Conservation (phyloP, 2,329 filamentous ascomycete genomes). For the Hirsutella thompsonii region DNA sequence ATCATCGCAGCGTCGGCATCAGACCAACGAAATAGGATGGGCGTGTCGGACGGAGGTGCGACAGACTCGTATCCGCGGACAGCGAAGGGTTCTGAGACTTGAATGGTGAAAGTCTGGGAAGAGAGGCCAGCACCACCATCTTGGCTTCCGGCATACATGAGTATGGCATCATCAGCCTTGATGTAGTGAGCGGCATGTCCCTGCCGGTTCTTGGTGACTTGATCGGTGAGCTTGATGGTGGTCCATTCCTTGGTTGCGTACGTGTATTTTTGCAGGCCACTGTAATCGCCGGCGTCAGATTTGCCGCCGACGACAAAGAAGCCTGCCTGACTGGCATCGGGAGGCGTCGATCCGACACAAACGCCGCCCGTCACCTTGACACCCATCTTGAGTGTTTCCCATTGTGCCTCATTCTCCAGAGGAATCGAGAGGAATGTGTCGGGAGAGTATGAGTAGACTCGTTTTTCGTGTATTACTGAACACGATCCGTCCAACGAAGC, state of each 20-base stretch:
- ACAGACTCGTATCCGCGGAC: constrained; percentile 45
- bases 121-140: constrained; percentile 45
- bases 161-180: constrained; percentile 52
- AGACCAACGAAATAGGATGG: constrained; percentile 65
- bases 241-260: constrained; percentile 42
- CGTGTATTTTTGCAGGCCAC: constrained; percentile 59
- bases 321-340: constrained; percentile 43
- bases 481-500: constrained; percentile 65
- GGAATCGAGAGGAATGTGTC: constrained; percentile 63
- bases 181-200: constrained; percentile 70
- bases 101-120: constrained; percentile 64
- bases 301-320: constrained; percentile 76
- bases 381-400: constrained; percentile 54
- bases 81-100: constrained; percentile 49
- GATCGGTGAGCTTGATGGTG: constrained; percentile 26
- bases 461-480: constrained; percentile 68
- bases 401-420: constrained; percentile 56
- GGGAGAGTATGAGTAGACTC: constrained; percentile 71
- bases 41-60: constrained; percentile 51
- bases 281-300: constrained; percentile 39
- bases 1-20: constrained; percentile 58
- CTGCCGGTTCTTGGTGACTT: constrained; percentile 53
- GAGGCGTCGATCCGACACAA: constrained; percentile 60
- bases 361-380: constrained; percentile 59
- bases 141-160: constrained; percentile 69